Base-by-base conservation (phyloP, 345 rosid genomes). In the Noccaea caerulescens region DNA sequence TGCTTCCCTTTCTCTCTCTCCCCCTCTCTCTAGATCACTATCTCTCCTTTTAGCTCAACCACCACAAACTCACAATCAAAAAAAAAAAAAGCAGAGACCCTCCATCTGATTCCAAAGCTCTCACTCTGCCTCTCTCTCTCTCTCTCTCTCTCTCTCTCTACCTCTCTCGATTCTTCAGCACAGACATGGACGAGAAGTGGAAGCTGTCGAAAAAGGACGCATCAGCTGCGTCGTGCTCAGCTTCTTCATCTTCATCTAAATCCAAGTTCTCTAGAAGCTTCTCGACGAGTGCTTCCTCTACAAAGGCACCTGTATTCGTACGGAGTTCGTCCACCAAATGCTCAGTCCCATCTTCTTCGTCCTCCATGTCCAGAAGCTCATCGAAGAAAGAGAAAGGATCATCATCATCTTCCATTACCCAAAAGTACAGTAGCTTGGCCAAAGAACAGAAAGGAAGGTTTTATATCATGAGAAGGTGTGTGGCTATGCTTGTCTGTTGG, bases 401-500 rank as follows among this genome's bases (percentile, higher is more conserved):
- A 57, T 68, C 71, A 3, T 68, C 72, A n/a, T 75, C 79, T 55
- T 85, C 91, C 43, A 83, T 87, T 50, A 69, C 93, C 2, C 83
- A 80, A 41, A 93, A 91, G 69, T 93, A 89, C 54, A 88, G 88
- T 69, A 86, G 82, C 87, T 50, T 93, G 64, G 98, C 98, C 34
- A 91, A 93, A 75, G 97, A 93, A 73, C 96, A 93, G 58, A 93
- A 93, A 82, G 91, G 97, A 4, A 86, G 91, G 72, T 91, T 93
- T 72, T 93, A 93, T 66, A 91, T 93, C 80, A 93, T 93, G 92
- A 87, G 97, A 72, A 82, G 96, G 61, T 93, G 98, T 78, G 96
- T 93, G 63, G 96, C 98, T 46, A 93, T 93, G 98, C 98, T 93
- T 66, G 97, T 89, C 72, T 91, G 97, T 45, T 93, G 98, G 98